Conservation (phyloP, 129 eudicot species). For the Flaveria sonorensis region DNA sequence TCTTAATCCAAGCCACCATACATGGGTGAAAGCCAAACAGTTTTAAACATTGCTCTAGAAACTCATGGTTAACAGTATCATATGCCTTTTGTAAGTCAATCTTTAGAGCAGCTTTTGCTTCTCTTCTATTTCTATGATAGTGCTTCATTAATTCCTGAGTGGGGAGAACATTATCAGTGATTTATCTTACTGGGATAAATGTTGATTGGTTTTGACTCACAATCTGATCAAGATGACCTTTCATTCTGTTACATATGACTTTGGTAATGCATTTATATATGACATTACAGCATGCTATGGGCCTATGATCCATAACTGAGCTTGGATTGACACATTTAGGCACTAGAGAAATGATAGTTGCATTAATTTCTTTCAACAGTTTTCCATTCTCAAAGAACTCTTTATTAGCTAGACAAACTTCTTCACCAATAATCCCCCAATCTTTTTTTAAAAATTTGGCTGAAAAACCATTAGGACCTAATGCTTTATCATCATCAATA, state of each 20-base stretch:
- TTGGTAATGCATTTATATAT: too few species aligned
- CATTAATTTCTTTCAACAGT: background rate
- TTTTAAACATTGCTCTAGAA: background rate
- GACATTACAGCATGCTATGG: too few species aligned
- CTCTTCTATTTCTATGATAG: background rate
- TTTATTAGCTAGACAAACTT: background rate
- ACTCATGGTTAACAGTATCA: background rate
- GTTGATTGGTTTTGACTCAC: too few species aligned
- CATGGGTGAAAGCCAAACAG: background rate
- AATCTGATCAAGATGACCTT: accelerated
- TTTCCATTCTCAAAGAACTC: background rate
- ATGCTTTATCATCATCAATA: background rate
- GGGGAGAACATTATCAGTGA: too few species aligned
- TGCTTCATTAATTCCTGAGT: background rate
- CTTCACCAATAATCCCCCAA: background rate
- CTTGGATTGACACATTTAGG: background rate
- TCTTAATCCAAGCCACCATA: background rate
- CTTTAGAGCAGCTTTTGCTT: background rate
- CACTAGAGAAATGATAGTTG: background rate
- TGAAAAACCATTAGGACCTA: background rate
- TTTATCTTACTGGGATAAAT: too few species aligned
- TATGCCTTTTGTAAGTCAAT: background rate
- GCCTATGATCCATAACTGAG: too few species aligned
- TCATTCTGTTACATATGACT: too few species aligned
- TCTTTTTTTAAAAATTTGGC: background rate